Base-by-base conservation (phyloP, 1,284 basidiomycete species). In the Erythrobasidium hasegawianum region DNA sequence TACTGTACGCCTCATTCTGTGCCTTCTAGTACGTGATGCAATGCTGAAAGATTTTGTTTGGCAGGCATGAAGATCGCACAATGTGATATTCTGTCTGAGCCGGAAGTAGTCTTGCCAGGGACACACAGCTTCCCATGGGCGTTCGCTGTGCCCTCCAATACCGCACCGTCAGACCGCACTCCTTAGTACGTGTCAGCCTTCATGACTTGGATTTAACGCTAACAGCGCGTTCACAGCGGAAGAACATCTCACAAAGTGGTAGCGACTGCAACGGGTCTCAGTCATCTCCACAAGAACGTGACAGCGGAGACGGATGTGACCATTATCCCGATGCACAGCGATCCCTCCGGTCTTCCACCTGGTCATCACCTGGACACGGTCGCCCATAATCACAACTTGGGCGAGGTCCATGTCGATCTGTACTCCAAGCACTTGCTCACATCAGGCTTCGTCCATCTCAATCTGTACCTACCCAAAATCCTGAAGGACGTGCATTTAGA, bases 1-100 rank as follows among this genome's bases (percentile, higher is more conserved):
- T 18, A 26, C 20, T 22, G 26, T 53, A 86, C 88, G 75, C 11
- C 5, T 5, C 4, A 33, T 33, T 11, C 33, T 11, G 11, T 33
- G 11, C 4, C 4, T 33, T 4, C 11, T 33, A 5, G 11, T 33
- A 33, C 33, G 33, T n/a, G n/a, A n/a, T n/a, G n/a, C n/a, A n/a
- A n/a, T n/a, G n/a, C n/a, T n/a, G n/a, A n/a, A n/a, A n/a, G n/a
- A n/a, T n/a, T n/a, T 33, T n/a, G n/a, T n/a, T n/a, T n/a, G 33
- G 33, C 33, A 33, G 33, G 33, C 33, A 33, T 33, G 33, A 33
- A 33, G 33, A 33, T 33, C 33, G 33, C 5, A 33, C 33, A 33
- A 33, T 33, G 33, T 11, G 33, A 33, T 11, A 33, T 33, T 11
- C 33, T 33, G 11, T 33, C 33, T 11, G 11, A 33, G 33, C 33